phyloP scores from a whole-genome alignment of 148 eudicot species.

The Pouteria glomerata region DNA sequence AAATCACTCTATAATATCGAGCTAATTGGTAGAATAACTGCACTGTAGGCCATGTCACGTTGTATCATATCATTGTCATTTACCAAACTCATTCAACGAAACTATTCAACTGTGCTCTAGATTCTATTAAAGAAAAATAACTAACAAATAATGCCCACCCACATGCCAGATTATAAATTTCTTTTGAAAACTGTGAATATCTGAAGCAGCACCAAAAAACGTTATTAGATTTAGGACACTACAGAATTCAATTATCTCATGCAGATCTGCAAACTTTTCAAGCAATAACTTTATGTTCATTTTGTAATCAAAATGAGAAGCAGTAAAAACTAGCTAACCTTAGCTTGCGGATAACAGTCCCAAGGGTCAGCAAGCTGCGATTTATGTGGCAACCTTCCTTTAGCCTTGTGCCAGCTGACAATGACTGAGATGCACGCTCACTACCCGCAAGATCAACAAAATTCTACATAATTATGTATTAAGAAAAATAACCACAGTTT shows the following conservation, averaged over 20 bases:
- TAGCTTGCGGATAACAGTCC: constrained; percentile 93
- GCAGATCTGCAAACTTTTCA: not conserved
- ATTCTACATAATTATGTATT: constrained; percentile 39
- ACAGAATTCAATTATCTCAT: not conserved
- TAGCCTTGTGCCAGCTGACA: constrained; percentile 85
- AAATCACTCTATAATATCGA: too few species aligned
- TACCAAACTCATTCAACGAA: too few species aligned
- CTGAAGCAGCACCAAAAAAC: not conserved
- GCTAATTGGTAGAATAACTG: too few species aligned
- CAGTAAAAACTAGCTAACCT: constrained; percentile 42
- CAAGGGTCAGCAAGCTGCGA: constrained; percentile 86
- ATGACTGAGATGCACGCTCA: constrained; percentile 94
- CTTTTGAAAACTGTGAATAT: too few species aligned
- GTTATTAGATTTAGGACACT: not conserved
- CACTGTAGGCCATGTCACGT: too few species aligned
- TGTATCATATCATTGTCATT: too few species aligned
- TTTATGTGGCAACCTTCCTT: constrained; percentile 98
- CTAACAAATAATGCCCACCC: too few species aligned
- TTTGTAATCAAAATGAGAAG: not conserved
- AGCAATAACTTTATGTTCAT: not conserved
- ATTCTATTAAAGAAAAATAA: too few species aligned
- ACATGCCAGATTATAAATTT: too few species aligned
- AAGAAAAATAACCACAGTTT: not conserved
- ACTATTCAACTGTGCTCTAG: too few species aligned
- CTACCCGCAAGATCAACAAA: constrained; percentile 99